phyloP scores from a whole-genome alignment of 2,329 filamentous ascomycete species.

The Sphaceloma murrayae region DNA sequence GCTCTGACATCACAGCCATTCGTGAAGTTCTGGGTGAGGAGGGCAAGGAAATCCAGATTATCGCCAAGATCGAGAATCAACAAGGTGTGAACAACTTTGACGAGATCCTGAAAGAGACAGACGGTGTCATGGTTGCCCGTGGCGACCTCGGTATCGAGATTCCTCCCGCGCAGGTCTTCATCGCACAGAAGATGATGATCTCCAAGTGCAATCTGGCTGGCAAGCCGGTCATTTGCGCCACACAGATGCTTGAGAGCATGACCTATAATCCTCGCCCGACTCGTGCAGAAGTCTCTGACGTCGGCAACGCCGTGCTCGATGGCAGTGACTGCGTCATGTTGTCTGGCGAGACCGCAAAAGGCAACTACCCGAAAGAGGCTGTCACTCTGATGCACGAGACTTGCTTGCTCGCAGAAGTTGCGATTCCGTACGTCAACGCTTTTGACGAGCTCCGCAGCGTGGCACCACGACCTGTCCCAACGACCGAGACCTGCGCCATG shows the following conservation, averaged over 20 bases:
- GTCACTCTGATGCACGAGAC: slow-evolving; percentile 98
- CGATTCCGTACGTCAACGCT: slow-evolving; percentile 91
- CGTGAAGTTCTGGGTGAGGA: slow-evolving; percentile 82
- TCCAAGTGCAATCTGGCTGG: slow-evolving; percentile 99
- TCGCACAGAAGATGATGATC: slow-evolving; percentile 99
- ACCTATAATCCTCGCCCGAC: slow-evolving; percentile 99
- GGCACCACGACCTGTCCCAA: slow-evolving; percentile 71
- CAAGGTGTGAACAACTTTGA: slow-evolving; percentile 99
- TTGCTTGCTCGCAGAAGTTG: slow-evolving; percentile 91
- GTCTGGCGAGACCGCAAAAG: slow-evolving; percentile 98
- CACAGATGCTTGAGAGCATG: slow-evolving; percentile 99
- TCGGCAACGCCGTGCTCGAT: slow-evolving; percentile 95
- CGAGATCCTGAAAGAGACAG: slow-evolving; percentile 90
- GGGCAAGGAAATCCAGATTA: slow-evolving; percentile 96
- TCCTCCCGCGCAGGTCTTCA: slow-evolving; percentile 94
- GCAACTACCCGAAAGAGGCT: slow-evolving; percentile 82
- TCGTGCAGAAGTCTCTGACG: slow-evolving; percentile 95
- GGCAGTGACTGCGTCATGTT: slow-evolving; percentile 99
- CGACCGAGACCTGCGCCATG: slow-evolving; percentile 89
- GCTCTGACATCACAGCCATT: slow-evolving; percentile 86
- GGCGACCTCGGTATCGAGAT: slow-evolving; percentile 98
- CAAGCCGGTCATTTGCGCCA: slow-evolving; percentile 98
- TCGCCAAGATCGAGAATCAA: slow-evolving; percentile 99
- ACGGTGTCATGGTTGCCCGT: slow-evolving; percentile 99
- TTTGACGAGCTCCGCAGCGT: slow-evolving; percentile 91